These are phyloP conservation scores for Cercospora sp. DNA, from an alignment of 2,329 filamentous ascomycete species.

Conservation along the genomic window DNA sequence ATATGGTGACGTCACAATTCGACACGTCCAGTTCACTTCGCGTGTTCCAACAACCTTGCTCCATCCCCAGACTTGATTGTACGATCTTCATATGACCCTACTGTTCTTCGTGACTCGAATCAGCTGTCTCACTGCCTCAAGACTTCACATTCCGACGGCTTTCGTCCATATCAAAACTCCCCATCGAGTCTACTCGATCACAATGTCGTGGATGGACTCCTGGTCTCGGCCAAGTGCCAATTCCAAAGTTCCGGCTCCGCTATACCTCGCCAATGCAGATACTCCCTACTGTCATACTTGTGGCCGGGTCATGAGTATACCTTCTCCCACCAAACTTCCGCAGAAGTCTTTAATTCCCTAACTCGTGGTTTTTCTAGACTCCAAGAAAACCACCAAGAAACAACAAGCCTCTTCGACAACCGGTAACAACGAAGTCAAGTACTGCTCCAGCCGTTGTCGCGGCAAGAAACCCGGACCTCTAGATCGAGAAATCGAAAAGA, in stretches of 20 bases:
- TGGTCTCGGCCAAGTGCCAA: conserved; percentile 35
- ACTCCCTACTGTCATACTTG: conserved; percentile 60
- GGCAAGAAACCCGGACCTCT: conserved; percentile 46
- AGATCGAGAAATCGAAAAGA: conserved; percentile 56
- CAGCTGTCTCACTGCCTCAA: not conserved
- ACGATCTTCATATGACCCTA: not conserved
- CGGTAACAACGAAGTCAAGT: conserved; percentile 48
- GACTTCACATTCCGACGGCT: not conserved
- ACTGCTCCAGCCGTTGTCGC: conserved; percentile 60
- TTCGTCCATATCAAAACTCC: conserved; percentile 47
- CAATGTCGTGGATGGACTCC: conserved; percentile 55
- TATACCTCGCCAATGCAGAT: conserved; percentile 54
- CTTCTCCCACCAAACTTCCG: not conserved
- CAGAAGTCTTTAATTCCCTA: not conserved
- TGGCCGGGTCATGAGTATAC: conserved; percentile 55
- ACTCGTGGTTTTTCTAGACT: conserved; percentile 1
- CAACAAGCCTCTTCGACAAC: not conserved
- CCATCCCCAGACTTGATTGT: not conserved
- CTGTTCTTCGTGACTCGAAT: not conserved
- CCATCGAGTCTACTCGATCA: conserved; percentile 51
- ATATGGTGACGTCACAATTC: conserved; percentile 4
- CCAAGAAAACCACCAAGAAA: conserved; percentile 33
- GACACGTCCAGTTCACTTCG: not conserved
- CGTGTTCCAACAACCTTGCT: not conserved
- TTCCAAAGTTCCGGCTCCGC: conserved; percentile 30